Evolutionary conservation across 371 early-diverging fungal species (phyloP), one percentile per base, ranked within the genome.

Genomic region (Capillidium heterosporum): DNA sequence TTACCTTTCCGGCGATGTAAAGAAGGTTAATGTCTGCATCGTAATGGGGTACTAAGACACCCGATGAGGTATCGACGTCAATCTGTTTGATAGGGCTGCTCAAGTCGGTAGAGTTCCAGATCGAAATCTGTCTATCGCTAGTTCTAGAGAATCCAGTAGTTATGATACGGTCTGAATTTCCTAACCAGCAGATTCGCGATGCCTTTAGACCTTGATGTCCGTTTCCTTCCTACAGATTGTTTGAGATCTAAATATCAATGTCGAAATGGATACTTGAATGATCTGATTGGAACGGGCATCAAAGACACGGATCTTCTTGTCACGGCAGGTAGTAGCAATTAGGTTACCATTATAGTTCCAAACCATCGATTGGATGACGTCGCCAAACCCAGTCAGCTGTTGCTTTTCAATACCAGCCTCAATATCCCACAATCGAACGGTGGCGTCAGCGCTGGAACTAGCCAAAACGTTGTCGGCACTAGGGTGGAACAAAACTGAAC

Each of bases 151-250:
- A 97, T 21, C 98, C 98, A 10, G 97, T 95, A 44, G 95, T 91
- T 17, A 74, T 82, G 56, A 97, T 65, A 19, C 89, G 82, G 56
- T 84, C 77, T 4, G 69, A 63, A 52, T 81, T 75, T 52, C 97
- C 96, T 61, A 96, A 71, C 91, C 94, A 93, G 3, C 78, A 80
- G 28, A 86, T 89, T 57, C 98, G 84, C 15, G 91, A 82, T 21
- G 95, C 97, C 76, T 97, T 97, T 69, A 95, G 72, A 48, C 98
- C 98, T 63, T 83, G 84, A 70, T 97, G 95, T n/a, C 88, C 83
- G 24, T 65, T 66, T 1, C 80, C 82, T 67, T 91, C 78, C 52
- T 52, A 40, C 21, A 7, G 21, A 5, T 5, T 46, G 46, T 5
- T 48, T 48, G n/a, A 35, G 13, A 35, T 35, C 13, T 7, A 35